These are phyloP conservation scores for Arthrinium phaeospermum DNA, from an alignment of 2,329 filamentous ascomycete species.

Conservation along the genomic window DNA sequence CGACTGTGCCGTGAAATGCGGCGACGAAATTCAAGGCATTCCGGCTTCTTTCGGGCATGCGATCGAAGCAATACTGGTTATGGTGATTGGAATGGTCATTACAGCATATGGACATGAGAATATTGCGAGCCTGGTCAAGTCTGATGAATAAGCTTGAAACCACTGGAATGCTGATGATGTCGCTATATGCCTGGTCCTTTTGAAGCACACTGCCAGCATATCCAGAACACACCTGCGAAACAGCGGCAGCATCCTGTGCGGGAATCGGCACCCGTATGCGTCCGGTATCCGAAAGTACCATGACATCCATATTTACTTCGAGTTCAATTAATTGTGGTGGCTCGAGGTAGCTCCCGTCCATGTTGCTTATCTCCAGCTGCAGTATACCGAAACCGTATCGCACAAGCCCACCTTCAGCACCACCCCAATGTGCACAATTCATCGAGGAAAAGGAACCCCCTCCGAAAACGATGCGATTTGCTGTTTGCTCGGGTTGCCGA, in stretches of 20 bases:
- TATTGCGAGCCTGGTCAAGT: not conserved
- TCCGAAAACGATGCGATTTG: not conserved
- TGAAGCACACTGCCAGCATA: not conserved
- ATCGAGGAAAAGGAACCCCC: not conserved
- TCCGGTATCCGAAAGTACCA: not conserved
- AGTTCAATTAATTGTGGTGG: not conserved
- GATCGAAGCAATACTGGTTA: not conserved
- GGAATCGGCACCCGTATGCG: not conserved
- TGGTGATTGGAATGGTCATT: not conserved
- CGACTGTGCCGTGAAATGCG: not conserved
- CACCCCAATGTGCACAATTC: not conserved
- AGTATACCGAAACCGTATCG: slow-evolving; percentile 1
- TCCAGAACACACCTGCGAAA: slow-evolving; percentile 5
- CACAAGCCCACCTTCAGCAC: not conserved
- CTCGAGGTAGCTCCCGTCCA: not conserved
- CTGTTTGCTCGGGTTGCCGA: not conserved
- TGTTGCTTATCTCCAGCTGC: slow-evolving; percentile 9
- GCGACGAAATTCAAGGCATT: not conserved
- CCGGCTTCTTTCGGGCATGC: not conserved
- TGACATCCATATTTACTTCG: not conserved
- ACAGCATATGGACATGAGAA: not conserved
- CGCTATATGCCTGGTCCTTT: not conserved
- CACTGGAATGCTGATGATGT: not conserved
- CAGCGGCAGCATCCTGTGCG: not conserved
- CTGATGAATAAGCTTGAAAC: not conserved